phyloP scores from a whole-genome alignment of 75 land plant species.

The Isoetes taiwanensis region DNA sequence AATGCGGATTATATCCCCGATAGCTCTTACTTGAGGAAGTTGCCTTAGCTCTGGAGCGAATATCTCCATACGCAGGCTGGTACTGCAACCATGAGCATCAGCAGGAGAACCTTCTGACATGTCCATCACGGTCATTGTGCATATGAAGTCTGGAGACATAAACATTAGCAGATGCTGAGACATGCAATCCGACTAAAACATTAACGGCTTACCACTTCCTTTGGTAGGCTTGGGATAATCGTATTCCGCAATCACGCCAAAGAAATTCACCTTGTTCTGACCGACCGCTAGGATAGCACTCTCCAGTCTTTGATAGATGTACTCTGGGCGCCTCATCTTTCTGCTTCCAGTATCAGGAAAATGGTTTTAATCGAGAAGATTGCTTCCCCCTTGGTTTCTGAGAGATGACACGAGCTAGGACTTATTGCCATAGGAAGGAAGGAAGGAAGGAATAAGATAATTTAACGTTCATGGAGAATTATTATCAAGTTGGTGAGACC shows the following conservation, averaged over 20 bases:
- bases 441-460: too few relatives aligned
- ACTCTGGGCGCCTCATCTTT: too few relatives aligned
- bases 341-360: too few relatives aligned
- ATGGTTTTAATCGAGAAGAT: too few relatives aligned
- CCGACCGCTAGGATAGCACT: conserved; percentile 32
- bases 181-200: too few relatives aligned
- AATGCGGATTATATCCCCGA: conserved; percentile 61
- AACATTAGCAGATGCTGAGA: neutral
- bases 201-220: conserved; percentile 36
- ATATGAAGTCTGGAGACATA: conserved; percentile 39
- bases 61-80: conserved; percentile 35
- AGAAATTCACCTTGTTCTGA: conserved; percentile 45
- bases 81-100: too few relatives aligned
- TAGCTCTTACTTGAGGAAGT: conserved; percentile 37
- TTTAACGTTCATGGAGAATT: too few relatives aligned
- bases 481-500: too few relatives aligned
- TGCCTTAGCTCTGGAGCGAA: conserved; percentile 32
- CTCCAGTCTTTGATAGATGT: conserved; percentile 28
- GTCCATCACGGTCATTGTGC: conserved; percentile 50
- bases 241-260: conserved; percentile 44
- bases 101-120: too few relatives aligned
- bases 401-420: too few relatives aligned
- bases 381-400: too few relatives aligned
- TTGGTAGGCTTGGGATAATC: conserved; percentile 31
- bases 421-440: too few relatives aligned